Evolutionary conservation across 495 filamentous ascomycete genomes (phyloP), one percentile per base, ranked within the genome.

Genomic region (Wilcoxina mikolae): DNA sequence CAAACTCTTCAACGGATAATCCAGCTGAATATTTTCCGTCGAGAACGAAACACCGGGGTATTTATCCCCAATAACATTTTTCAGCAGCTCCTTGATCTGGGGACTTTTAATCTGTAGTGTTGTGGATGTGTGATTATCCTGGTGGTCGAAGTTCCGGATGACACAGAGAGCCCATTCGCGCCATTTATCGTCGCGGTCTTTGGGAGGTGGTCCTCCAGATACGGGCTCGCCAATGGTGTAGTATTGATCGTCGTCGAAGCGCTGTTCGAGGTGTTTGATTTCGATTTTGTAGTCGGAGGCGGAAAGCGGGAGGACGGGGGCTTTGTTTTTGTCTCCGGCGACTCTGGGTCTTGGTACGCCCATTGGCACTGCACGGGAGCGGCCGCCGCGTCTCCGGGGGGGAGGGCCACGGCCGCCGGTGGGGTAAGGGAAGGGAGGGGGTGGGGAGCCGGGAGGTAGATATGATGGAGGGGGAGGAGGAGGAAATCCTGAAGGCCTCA

Each of bases 231-330:
- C 20, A 26, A 55, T 53, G 20, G 41, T 39, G 0, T 9, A 12
- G 42, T 61, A 55, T 17, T 7, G 1, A 4, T 51, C 29, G 9
- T 55, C 46, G 20, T 52, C 51, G 18, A 28, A 47, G 44, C 56
- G 59, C 11, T 28, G 29, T 20, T 61, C 59, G 2, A 61, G 56
- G 12, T 61, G 59, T 17, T 56, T 58, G 27, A 59, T 46, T n/a
- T 39, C 11, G 4, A 56, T 20, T 7, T 42, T 9, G 43, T 46
- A 46, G 43, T 46, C 43, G n/a, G 43, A 46, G 22, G 23, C 11
- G 11, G 43, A 1, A 24, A 46, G 43, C 10, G 23, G n/a, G n/a
- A 1, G n/a, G 43, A 24, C n/a, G 15, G 20, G 4, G 3, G 35
- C 4, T 12, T 1, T 12, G 10, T 46, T 24, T 46, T 17, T 46